Conservation (phyloP, 768 basidiomycete genomes). For the Albatrellus ellisii region DNA sequence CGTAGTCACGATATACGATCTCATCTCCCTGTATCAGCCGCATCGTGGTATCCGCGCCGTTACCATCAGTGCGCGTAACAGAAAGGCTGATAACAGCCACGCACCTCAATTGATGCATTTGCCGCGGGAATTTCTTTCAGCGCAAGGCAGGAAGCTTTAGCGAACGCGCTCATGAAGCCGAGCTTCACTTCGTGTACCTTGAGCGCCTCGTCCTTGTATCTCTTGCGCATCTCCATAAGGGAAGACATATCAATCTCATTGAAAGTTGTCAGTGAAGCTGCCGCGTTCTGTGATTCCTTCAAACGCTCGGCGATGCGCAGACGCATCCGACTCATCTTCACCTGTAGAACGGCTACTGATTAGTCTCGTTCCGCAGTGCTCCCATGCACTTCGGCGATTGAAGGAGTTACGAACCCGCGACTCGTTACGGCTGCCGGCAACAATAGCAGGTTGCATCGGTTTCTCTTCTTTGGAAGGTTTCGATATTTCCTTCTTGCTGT, state of each 20-base stretch:
- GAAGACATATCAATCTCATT: conserved; percentile 99
- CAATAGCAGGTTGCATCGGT: conserved; percentile 19
- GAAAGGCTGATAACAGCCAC: conserved; percentile 18
- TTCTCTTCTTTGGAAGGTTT: conserved; percentile 17
- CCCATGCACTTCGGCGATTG: not conserved
- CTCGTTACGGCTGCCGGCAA: conserved; percentile 58
- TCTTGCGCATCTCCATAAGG: conserved; percentile 78
- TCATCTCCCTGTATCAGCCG: conserved; percentile 48
- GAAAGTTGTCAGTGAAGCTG: conserved; percentile 95
- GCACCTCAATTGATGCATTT: conserved; percentile 78
- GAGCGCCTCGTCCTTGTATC: conserved; percentile 84
- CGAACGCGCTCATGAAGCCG: conserved; percentile 97
- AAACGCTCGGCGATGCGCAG: conserved; percentile 93
- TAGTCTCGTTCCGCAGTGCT: not conserved
- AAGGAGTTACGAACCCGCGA: conserved; percentile 50
- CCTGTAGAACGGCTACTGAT: conserved; percentile 27
- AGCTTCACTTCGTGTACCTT: conserved; percentile 94
- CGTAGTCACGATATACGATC: conserved; percentile 85
- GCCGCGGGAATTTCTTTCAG: conserved; percentile 87
- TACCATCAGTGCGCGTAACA: conserved; percentile 8
- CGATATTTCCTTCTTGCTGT: conserved; percentile 24
- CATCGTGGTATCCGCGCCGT: not conserved
- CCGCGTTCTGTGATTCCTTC: conserved; percentile 95
- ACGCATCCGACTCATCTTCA: conserved; percentile 99
- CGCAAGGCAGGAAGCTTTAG: conserved; percentile 72